Evolutionary conservation across 2,329 filamentous ascomycete species (phyloP), one percentile per base, ranked within the genome.

Genomic region (Sporothrix schenckii): DNA sequence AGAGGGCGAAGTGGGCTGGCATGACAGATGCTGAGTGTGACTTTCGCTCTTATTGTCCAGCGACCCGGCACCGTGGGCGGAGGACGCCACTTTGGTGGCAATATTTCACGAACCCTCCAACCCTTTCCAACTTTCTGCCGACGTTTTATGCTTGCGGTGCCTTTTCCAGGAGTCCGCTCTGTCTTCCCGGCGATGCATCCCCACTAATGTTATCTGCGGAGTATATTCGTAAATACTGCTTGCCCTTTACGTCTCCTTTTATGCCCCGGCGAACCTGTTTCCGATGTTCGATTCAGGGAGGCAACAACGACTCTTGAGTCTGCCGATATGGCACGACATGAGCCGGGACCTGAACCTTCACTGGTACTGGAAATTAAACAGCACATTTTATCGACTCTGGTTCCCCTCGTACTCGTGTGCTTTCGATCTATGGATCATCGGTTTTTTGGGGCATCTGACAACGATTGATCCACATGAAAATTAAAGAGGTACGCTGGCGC

Each of bases 231-330:
- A 11, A 4, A 6, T 50, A 21, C n/a, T 47, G 44, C 39, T 44
- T 63, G 39, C 58, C 58, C 41, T 47, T 44, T 63, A 6, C 21
- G 39, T 63, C 49, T 27, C 14, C n/a, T 14, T 10, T 24, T 44
- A 19, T 58, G 66, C 65, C 34, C 34, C 34, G 65, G 65, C 65
- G 65, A 53, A 24, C 66, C 19, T 52, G 49, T 58, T 56, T 58
- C 39, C 66, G 50, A 39, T 39, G 56, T 30, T 54, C n/a, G 11
- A 6, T 41, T 47, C 44, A 14, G 16, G 50, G 21, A 58, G 63
- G 63, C 53, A 53, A 50, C 11, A 14, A 47, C 47, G 41, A 19
- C 21, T 11, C 9, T 10, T 19, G 11, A 14, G 41, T 16, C 3
- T 49, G 19, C 58, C 41, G 4, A 39, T 49, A 11, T 49, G 49